Evolutionary conservation across 2,329 filamentous ascomycete species (phyloP), one percentile per base, ranked within the genome.

Genomic region (Dothistroma pini): DNA sequence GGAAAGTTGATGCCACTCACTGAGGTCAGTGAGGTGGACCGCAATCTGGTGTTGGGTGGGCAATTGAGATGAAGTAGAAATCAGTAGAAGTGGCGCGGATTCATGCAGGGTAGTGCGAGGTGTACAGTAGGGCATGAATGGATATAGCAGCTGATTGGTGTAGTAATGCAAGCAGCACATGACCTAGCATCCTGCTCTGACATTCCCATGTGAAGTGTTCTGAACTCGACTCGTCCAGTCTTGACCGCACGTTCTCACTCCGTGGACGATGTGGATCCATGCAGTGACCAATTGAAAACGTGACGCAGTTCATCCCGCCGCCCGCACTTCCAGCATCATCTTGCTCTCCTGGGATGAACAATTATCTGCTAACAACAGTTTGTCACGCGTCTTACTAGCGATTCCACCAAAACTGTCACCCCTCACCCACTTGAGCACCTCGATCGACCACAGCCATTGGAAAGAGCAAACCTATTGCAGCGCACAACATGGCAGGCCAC

Each of bases 21-120:
- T 12, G 57, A 49, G 19, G 57, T 63, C 29, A 57, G 55, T n/a
- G 59, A 49, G 14, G 59, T 63, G 19, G 59, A 66, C 53, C 61
- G 61, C 31, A 58, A 54, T 16, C 54, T 66, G 32, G 63, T 66
- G 35, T 59, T 66, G 54, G 59, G 59, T n/a, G 61, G 58, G 11
- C 35, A 50, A 11, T 31, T 32, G 12, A 3, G 32, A 34, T 16
- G 49, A 44, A 6, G 8, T 44, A n/a, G 41, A 4, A 53, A 10
- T 32, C 10, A 19, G 4, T 29, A 25, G 50, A 19, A 29, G 29
- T n/a, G 7, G 19, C 29, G 38, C n/a, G 38, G 19, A 11, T 48
- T 32, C 35, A 56, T 54, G 54, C 54, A 56, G 54, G 22, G 54
- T 56, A 48, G 22, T 14, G 21, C 38, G 29, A 38, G 11, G 51